Conservation (phyloP, 352 stramenopile species). For the Pythium volutum region DNA sequence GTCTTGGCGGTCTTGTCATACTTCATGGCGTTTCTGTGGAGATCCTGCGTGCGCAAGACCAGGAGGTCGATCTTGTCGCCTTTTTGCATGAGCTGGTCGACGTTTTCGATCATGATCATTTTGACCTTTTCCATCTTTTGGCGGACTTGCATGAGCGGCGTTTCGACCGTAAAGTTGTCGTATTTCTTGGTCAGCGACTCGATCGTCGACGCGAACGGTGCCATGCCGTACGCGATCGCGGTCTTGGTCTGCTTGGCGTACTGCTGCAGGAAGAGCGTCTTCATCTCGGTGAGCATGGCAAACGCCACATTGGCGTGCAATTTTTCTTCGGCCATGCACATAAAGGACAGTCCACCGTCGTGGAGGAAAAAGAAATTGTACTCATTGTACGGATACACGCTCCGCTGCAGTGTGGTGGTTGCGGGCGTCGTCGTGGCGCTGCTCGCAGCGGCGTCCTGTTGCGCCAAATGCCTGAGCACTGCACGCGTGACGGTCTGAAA, state of each 20-base stretch:
- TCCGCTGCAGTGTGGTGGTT: slow-evolving; percentile 29
- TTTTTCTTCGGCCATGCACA: slow-evolving; percentile 82
- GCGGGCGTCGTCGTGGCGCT: background rate
- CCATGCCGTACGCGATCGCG: slow-evolving; percentile 69
- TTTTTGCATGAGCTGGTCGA: slow-evolving; percentile 96
- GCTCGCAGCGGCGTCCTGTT: slow-evolving; percentile 37
- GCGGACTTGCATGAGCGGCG: slow-evolving; percentile 81
- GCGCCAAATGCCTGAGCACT: slow-evolving; percentile 66
- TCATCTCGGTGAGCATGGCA: slow-evolving; percentile 64
- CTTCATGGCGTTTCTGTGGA: slow-evolving; percentile 96
- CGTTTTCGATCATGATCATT: slow-evolving; percentile 98
- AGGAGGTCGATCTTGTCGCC: slow-evolving; percentile 97
- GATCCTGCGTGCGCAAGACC: slow-evolving; percentile 84
- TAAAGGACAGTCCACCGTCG: slow-evolving; percentile 70
- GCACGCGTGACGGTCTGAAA: slow-evolving; percentile 71
- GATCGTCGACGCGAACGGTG: slow-evolving; percentile 54
- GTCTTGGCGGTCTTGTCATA: slow-evolving; percentile 94
- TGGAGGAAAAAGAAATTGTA: slow-evolving; percentile 84
- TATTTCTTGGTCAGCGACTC: slow-evolving; percentile 80
- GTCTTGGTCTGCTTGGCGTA: slow-evolving; percentile 66
- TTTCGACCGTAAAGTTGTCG: slow-evolving; percentile 80
- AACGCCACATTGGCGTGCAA: slow-evolving; percentile 76
- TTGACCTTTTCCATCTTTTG: slow-evolving; percentile 98
- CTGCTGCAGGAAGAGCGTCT: slow-evolving; percentile 57
- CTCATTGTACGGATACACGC: slow-evolving; percentile 74